Percentiles rank a stretch among this genome's conserved stretches.
Conservation (phyloP, 2,329 filamentous ascomycete species). For the Penicillium fuscoglaucum region DNA sequence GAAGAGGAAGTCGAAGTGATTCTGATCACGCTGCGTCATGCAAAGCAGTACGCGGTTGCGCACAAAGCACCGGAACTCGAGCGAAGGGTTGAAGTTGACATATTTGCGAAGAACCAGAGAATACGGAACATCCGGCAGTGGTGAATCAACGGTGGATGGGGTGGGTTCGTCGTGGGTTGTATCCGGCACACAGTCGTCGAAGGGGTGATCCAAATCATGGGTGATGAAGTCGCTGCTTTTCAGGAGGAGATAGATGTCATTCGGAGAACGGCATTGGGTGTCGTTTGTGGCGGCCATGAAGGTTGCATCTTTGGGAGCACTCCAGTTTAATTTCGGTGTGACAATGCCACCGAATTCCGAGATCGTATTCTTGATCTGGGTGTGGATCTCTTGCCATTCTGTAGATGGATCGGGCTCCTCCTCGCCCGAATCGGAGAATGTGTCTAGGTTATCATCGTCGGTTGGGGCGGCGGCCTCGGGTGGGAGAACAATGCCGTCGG, state of each 20-base stretch:
- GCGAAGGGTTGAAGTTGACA: constrained; percentile 81
- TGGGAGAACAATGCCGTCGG: constrained; percentile 86
- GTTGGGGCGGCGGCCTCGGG: constrained; percentile 41
- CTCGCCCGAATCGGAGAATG: constrained; percentile 55
- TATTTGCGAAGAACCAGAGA: constrained; percentile 84
- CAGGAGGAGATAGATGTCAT: constrained; percentile 89
- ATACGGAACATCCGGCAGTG: constrained; percentile 60
- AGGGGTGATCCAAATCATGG: constrained; percentile 90
- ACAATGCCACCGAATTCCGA: constrained; percentile 79
- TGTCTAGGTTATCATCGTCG: constrained; percentile 53
- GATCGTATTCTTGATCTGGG: constrained; percentile 74
- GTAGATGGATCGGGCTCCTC: constrained; percentile 57
- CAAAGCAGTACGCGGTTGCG: constrained; percentile 76
- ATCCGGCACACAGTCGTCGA: constrained; percentile 67
- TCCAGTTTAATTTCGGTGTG: constrained; percentile 96
- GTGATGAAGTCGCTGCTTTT: constrained; percentile 95
- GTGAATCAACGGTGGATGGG: constrained; percentile 9
- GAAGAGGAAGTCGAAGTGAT: constrained; percentile 82
- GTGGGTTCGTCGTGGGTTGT: constrained; percentile 13
- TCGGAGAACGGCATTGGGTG: constrained; percentile 82
- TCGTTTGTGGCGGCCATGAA: constrained; percentile 89
- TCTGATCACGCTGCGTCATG: constrained; percentile 85
- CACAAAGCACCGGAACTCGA: constrained; percentile 96
- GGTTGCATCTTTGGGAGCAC: constrained; percentile 89
- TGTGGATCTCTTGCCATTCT: constrained; percentile 70